These are phyloP conservation scores for Rhodotorula sp. DNA, from an alignment of 1,284 basidiomycete species.

Conservation along the genomic window DNA sequence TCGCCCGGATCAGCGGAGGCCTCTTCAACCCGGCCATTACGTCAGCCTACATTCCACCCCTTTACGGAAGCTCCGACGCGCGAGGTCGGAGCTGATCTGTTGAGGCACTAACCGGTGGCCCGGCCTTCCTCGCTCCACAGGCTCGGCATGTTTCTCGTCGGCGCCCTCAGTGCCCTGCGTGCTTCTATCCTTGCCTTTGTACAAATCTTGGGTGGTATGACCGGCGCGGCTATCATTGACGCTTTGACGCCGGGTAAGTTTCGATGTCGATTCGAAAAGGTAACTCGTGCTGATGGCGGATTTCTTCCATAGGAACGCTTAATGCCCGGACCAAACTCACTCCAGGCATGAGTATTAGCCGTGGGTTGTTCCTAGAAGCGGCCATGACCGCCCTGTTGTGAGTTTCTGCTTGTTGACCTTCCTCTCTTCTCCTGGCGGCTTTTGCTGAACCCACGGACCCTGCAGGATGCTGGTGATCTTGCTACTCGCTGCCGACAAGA, in stretches of 20 bases:
- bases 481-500: conserved; percentile 50
- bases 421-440: not conserved
- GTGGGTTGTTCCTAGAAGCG: conserved; percentile 49
- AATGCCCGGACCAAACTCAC: conserved; percentile 6
- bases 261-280: too few relatives aligned
- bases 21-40: conserved; percentile 67
- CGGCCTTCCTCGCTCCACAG: conserved; percentile 44
- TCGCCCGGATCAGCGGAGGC: conserved; percentile 28
- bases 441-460: not conserved
- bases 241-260: too few relatives aligned
- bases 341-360: conserved; percentile 1
- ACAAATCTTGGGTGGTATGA: conserved; percentile 38
- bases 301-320: not conserved
- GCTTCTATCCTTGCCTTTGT: conserved; percentile 62
- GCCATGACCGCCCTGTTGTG: conserved; percentile 13
- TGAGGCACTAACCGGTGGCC: not conserved
- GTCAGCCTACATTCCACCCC: not conserved
- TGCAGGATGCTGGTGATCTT: conserved; percentile 23
- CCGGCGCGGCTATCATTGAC: too few relatives aligned
- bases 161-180: conserved; percentile 62
- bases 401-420: not conserved
- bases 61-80: not conserved
- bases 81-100: not conserved
- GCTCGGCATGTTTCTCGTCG: conserved; percentile 61
- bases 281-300: too few relatives aligned